Percentiles rank a stretch among this genome's conserved stretches.
Conservation (phyloP, 1,284 basidiomycete species). For the Pseudozyma hubeiensis region DNA sequence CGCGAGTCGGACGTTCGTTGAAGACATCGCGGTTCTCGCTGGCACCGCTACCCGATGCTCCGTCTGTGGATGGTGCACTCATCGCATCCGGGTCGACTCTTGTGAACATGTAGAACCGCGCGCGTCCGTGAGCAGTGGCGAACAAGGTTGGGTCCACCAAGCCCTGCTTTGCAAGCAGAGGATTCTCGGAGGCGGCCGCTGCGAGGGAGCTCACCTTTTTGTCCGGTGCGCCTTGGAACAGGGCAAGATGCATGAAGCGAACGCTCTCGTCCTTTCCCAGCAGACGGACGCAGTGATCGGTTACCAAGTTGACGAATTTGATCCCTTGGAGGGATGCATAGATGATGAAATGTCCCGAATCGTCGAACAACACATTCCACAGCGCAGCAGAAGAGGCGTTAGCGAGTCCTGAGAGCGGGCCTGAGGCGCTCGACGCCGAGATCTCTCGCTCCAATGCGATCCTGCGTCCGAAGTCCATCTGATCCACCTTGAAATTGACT, state of each 20-base stretch:
- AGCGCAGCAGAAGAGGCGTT: conserved; percentile 52
- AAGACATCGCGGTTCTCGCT: conserved; percentile 85
- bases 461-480: conserved; percentile 99
- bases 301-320: conserved; percentile 94
- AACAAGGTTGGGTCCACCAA: conserved; percentile 90
- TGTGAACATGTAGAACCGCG: conserved; percentile 97
- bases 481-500: conserved; percentile 84
- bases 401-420: conserved; percentile 70
- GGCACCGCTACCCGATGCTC: conserved; percentile 80
- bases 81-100: conserved; percentile 77
- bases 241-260: conserved; percentile 85
- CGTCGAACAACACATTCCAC: conserved; percentile 87
- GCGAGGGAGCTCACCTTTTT: conserved; percentile 83
- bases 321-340: conserved; percentile 94
- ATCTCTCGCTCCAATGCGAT: conserved; percentile 91
- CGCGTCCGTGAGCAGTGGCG: conserved; percentile 90
- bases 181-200: conserved; percentile 95
- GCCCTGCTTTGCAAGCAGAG: conserved; percentile 78
- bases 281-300: conserved; percentile 89
- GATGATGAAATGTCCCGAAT: conserved; percentile 90
- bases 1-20: conserved; percentile 96
- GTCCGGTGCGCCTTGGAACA: conserved; percentile 92
- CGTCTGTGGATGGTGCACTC: conserved; percentile 16
- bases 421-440: conserved; percentile 75
- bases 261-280: conserved; percentile 94